Conservation (phyloP, 176 grass and related monocot species). For the Ampelocalamus luodianensis region DNA sequence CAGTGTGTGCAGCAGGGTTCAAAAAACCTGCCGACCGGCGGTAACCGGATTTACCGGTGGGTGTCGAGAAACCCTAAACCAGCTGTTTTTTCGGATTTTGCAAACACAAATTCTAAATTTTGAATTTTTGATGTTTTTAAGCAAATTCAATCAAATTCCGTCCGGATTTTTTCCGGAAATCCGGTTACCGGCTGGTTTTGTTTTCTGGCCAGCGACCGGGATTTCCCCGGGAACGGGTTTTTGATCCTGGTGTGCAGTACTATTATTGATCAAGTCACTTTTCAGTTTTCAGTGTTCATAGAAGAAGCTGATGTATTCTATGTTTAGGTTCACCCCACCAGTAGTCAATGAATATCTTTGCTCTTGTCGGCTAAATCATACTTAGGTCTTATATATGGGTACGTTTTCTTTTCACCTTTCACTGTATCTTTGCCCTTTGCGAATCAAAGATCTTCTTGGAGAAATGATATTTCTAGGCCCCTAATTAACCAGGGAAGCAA, state of each 20-base stretch:
- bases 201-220: too few relatives aligned
- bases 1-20: too few relatives aligned
- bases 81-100: too few relatives aligned
- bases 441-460: slow-evolving; percentile 3
- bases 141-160: too few relatives aligned
- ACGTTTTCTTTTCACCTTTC: slow-evolving; percentile 26
- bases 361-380: slow-evolving; percentile 42
- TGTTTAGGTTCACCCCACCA: slow-evolving; percentile 33
- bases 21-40: too few relatives aligned
- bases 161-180: too few relatives aligned
- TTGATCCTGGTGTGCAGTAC: slow-evolving; percentile 28
- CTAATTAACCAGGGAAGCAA: background rate
- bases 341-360: slow-evolving; percentile 38
- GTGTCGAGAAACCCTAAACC: too few relatives aligned
- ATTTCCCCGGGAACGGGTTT: too few relatives aligned
- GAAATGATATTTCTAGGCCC: slow-evolving; percentile 8
- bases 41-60: too few relatives aligned
- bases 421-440: slow-evolving; percentile 35
- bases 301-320: slow-evolving; percentile 28
- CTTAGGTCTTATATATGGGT: background rate
- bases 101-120: too few relatives aligned
- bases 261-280: slow-evolving; percentile 51
- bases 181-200: too few relatives aligned
- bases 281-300: slow-evolving; percentile 8
- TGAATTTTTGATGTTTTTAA: too few relatives aligned